Base-by-base conservation (phyloP, 148 eudicot genomes). In the Polygonum maritimum region DNA sequence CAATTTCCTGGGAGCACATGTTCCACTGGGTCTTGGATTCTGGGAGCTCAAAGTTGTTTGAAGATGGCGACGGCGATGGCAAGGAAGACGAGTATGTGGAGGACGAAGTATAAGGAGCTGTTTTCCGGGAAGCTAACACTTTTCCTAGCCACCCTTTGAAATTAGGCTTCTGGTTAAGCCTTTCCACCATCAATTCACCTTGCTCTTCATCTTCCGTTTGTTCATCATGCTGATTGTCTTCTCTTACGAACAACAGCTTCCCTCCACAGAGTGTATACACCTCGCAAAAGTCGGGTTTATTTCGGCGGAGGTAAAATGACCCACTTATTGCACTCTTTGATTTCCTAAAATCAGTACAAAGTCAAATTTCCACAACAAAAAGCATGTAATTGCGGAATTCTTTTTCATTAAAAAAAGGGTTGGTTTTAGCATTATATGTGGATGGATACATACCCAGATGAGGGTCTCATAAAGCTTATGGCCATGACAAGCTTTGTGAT, bases 401-500 rank as follows among this genome's bases (percentile, higher is more conserved):
- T 5, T 54, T 48, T 48, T 48, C 0, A 9, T 26, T 26, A 49
- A 49, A 12, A 19, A 55, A 18, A n/a, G 26, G 16, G 16, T 15
- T 48, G 3, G 14, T 13, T 48, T 48, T 48, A 48, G 9, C 11
- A 41, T 41, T 44, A 44, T 44, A 44, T 44, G 47, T 44, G 47
- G 47, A 21, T 22, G 6, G 26, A 2, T 40, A 35, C 62, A 74
- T 85, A 92, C 94, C 92, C 80, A 74, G 91, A 81, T 58, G 91
- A 85, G 70, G 90, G 81, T 76, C 80, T 86, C 83, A 87, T 80
- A 81, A 82, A 72, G 10, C 88, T 75, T 71, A 90, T 78, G 7
- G 86, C 88, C 88, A 90, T 84, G 19, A 92, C 97, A 76, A 92
- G 81, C 60, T 86, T 92, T 58, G 84, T 86, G 71, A 92, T 87